Base-by-base conservation (phyloP, 306 rosid species). In the Quercus variabilis region DNA sequence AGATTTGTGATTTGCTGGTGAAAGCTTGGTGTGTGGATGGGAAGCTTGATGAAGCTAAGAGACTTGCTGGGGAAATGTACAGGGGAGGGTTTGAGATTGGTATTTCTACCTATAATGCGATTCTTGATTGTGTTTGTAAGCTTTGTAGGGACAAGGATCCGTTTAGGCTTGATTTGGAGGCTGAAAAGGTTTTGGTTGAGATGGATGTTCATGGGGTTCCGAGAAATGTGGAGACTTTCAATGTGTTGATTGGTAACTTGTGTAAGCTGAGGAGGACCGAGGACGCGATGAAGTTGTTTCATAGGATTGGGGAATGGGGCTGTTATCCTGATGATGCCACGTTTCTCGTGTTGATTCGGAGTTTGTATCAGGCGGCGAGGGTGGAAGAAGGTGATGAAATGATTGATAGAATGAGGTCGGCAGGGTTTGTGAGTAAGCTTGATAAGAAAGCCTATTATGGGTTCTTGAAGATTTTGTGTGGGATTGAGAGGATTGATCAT, bases 61-160 rank as follows among this genome's bases (percentile, higher is more conserved):
- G 97, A 72, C 86, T 94, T 8, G 93, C 96, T 4, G 91, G 84
- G 20, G 96, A 94, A 83, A 94, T 94, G 96, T 83, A 87, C 73
- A 82, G 97, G 14, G 98, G 98, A 52, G 96, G 96, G 62, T 94
- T 92, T 60, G 90, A 86, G 88, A 85, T 90, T 13, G 93, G 97
- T 4, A 73, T 88, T 0, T 43, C 18, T 14, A 91, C 98, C 1
- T 94, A 85, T 21, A 92, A 94, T 52, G 90, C 96, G 2, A 87
- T 94, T 79, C 93, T 94, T 6, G 96, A 92, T 51, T 88, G 97
- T 49, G 88, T 84, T 3, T 90, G 96, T 60, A 88, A 78, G 87
- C 82, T 94, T 18, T 92, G 93, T 52, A 88, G 94, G 46, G 56
- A 83, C 58, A 92, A 94, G 74, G 98, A 94, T 33, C 94, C 96